These are phyloP conservation scores for Pichia nakasei DNA, from an alignment of 805 yeast species.

Conservation along the genomic window DNA sequence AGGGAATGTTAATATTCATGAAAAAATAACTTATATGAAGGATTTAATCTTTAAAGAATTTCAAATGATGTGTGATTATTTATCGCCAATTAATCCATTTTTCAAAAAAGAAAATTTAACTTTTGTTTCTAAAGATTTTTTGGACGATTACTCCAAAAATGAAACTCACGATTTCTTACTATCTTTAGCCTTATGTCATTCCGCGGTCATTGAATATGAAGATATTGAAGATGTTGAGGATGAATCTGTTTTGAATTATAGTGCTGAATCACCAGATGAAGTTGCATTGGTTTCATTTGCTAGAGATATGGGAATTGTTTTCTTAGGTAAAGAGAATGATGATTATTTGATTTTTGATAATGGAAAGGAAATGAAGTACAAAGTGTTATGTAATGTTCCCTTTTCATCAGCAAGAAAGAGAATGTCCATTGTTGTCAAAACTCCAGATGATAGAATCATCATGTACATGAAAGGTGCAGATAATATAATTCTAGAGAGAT, in stretches of 20 bases:
- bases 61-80: conserved; percentile 36
- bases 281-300: conserved; percentile 73
- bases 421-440: conserved; percentile 62
- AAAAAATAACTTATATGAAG: conserved; percentile 35
- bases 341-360: conserved; percentile 35
- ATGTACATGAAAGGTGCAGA: conserved; percentile 71
- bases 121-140: conserved; percentile 53
- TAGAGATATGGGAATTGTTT: conserved; percentile 60
- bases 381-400: conserved; percentile 47
- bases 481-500: conserved; percentile 49
- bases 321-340: conserved; percentile 45
- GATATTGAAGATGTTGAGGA: conserved; percentile 16
- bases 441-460: conserved; percentile 33
- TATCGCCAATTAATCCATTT: conserved; percentile 31
- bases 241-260: conserved; percentile 40
- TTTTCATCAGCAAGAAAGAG: conserved; percentile 68
- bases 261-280: conserved; percentile 82
- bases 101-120: conserved; percentile 43
- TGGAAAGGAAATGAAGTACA: conserved; percentile 38
- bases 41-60: conserved; percentile 34
- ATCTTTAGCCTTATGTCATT: conserved; percentile 64
- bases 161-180: conserved; percentile 52
- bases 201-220: conserved; percentile 37
- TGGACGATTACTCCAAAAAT: conserved; percentile 36
- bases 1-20: conserved; percentile 48